Conservation (phyloP, 2,329 filamentous ascomycete species). For the Balansia obtecta region DNA sequence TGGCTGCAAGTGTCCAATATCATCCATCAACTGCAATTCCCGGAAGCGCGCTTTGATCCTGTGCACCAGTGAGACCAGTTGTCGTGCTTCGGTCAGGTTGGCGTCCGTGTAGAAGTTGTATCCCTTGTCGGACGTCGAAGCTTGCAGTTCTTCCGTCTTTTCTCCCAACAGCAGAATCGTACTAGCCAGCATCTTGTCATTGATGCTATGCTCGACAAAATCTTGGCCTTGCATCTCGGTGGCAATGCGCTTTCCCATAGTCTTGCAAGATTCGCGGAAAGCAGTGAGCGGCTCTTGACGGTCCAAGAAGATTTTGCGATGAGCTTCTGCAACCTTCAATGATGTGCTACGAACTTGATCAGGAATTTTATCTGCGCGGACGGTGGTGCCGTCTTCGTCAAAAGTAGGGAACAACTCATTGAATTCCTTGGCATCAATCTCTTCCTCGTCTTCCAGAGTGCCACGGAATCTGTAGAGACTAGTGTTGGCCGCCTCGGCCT, state of each 20-base stretch:
- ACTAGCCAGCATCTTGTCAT: slow-evolving; percentile 49
- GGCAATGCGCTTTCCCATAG: slow-evolving; percentile 27
- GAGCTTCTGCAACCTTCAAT: slow-evolving; percentile 47
- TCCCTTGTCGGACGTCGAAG: slow-evolving; percentile 22
- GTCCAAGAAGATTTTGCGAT: slow-evolving; percentile 40
- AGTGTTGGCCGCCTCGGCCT: slow-evolving; percentile 57
- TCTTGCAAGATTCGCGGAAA: slow-evolving; percentile 31
- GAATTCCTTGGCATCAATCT: slow-evolving; percentile 62
- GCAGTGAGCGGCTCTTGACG: slow-evolving; percentile 26
- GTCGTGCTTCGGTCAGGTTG: slow-evolving; percentile 64
- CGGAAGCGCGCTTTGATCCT: slow-evolving; percentile 61
- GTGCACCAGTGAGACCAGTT: slow-evolving; percentile 56
- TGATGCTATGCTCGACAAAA: slow-evolving; percentile 24
- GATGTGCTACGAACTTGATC: slow-evolving; percentile 42
- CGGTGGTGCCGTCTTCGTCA: slow-evolving; percentile 31
- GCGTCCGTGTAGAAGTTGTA: slow-evolving; percentile 88
- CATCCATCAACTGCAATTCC: slow-evolving; percentile 53
- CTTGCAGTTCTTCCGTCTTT: slow-evolving; percentile 33
- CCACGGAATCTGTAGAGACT: slow-evolving; percentile 79
- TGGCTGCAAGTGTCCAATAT: slow-evolving; percentile 60
- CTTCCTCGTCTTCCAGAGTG: slow-evolving; percentile 62
- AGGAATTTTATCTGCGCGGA: slow-evolving; percentile 17
- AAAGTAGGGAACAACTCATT: slow-evolving; percentile 73
- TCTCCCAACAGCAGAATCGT: slow-evolving; percentile 54
- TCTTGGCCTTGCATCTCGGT: slow-evolving; percentile 15